Evolutionary conservation across 768 basidiomycete species (phyloP), one percentile per base, ranked within the genome.

Genomic region (Boletus subcaerulescens): DNA sequence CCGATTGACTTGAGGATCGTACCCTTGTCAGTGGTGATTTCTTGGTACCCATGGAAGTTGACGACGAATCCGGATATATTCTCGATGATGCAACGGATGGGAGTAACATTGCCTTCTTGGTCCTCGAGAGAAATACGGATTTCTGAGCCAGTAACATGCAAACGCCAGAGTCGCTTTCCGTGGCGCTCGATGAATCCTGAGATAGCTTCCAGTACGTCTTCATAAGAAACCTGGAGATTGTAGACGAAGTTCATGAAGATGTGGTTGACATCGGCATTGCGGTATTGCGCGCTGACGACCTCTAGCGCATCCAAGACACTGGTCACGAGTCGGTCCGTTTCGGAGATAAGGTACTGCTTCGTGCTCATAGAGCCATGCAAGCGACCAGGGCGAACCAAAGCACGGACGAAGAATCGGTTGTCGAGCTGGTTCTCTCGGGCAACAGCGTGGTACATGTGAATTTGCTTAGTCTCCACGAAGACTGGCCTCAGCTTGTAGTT

Each of bases 231-330:
- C 29, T 87, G 84, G 43, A 99, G 87, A 69, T 91, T 93, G 81
- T 98, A 98, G 65, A 98, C 86, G 71, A 98, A 99, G 78, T 98
- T 98, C 85, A 98, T 87, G 77, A 93, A 95, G 70, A 98, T 97
- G 71, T 98, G 95, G 72, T 98, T 98, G 77, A 93, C 94, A 68
- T 98, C 96, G 4, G 96, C 91, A 61, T 89, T 92, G 56, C 95
- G 85, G 65, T 95, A 80, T 64, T 93, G 83, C 9, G 91, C 91
- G 62, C 83, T 87, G 67, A 96, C 93, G 51, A 98, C 89, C 71
- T 98, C 96, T 31, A 98, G 81, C 3, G 95, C 90, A 71, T 99
- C 97, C 58, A 99, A 79, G 62, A 98, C 86, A 65, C 84, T 89
- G 40, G 92, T 96, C 58, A 98, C 91, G 13, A 98, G 85, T 44